Evolutionary conservation across 2,329 filamentous ascomycete species (phyloP).

Genomic region (Clonostachys chloroleuca): DNA sequence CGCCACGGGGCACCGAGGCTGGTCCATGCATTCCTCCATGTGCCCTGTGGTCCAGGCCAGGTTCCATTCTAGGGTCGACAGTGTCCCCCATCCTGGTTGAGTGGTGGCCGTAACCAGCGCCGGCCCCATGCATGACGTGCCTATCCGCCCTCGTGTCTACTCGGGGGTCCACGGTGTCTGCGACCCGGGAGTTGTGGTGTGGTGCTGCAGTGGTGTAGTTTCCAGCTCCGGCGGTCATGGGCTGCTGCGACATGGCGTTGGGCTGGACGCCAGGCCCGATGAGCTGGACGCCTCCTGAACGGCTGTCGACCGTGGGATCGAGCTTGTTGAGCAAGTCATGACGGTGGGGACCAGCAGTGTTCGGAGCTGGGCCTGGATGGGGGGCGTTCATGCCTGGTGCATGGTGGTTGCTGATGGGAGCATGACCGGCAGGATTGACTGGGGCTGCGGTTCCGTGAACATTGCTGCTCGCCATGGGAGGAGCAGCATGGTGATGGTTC

Average conservation of each 20-base stretch:
- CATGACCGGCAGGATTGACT: no score
- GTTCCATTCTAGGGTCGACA: conserved; percentile 9
- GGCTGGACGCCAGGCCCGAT: no score
- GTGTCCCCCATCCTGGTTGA: conserved; percentile 14
- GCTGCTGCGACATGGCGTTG: no score
- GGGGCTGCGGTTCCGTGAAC: no score
- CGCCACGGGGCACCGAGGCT: conserved; percentile 24
- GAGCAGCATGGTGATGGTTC: no score
- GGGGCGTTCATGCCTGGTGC: no score
- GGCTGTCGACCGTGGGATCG: conserved; percentile 5
- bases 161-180: conserved; percentile 47
- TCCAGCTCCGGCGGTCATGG: no score
- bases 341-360: conserved; percentile 2
- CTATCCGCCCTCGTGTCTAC: conserved; percentile 45
- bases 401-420: no score
- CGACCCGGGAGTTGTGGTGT: conserved; percentile 33
- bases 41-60: not conserved
- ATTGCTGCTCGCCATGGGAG: no score
- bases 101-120: conserved; percentile 4
- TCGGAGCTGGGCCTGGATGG: no score
- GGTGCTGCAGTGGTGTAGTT: no score
- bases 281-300: no score
- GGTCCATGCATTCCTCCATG: conserved; percentile 3
- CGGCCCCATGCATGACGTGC: conserved; percentile 12
- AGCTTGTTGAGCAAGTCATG: conserved; percentile 7